These are phyloP conservation scores for Torulaspora globosa DNA, from an alignment of 1,139 yeast genomes.

Conservation along the genomic window DNA sequence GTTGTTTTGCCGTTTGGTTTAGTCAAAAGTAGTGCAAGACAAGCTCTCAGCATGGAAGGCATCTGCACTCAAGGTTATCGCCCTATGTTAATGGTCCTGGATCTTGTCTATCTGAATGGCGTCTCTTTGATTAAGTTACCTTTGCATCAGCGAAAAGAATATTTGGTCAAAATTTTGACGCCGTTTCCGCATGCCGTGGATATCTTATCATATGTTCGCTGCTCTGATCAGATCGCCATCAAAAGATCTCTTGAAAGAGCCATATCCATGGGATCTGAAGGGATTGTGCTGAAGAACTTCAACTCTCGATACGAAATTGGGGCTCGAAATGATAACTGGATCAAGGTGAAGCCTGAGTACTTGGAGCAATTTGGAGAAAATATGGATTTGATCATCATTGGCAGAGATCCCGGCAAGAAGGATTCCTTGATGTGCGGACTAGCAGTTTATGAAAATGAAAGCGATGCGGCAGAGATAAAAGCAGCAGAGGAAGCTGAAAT, in stretches of 20 bases:
- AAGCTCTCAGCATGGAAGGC: slow-evolving; percentile 37
- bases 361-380: slow-evolving; percentile 82
- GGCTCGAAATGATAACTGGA: slow-evolving; percentile 61
- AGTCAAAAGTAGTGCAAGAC: slow-evolving; percentile 61
- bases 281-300: slow-evolving; percentile 70
- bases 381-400: slow-evolving; percentile 73
- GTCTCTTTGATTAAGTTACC: slow-evolving; percentile 52
- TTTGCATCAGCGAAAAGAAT: slow-evolving; percentile 52
- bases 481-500: slow-evolving; percentile 5
- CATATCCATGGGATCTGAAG: slow-evolving; percentile 68
- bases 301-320: slow-evolving; percentile 58
- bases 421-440: slow-evolving; percentile 76
- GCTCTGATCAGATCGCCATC: slow-evolving; percentile 49
- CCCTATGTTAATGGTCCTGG: slow-evolving; percentile 70
- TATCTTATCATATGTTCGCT: slow-evolving; percentile 47
- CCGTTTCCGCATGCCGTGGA: slow-evolving; percentile 52
- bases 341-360: slow-evolving; percentile 89
- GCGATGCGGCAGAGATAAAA: slow-evolving; percentile 13
- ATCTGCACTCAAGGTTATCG: slow-evolving; percentile 34
- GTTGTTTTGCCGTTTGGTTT: slow-evolving; percentile 75
- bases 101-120: slow-evolving; percentile 66
- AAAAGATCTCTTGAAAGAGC: slow-evolving; percentile 54
- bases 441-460: slow-evolving; percentile 40
- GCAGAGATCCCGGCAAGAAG: slow-evolving; percentile 70
- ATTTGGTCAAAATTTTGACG: slow-evolving; percentile 46